Conservation (phyloP, 768 basidiomycete genomes). For the Obba rivulosa region DNA sequence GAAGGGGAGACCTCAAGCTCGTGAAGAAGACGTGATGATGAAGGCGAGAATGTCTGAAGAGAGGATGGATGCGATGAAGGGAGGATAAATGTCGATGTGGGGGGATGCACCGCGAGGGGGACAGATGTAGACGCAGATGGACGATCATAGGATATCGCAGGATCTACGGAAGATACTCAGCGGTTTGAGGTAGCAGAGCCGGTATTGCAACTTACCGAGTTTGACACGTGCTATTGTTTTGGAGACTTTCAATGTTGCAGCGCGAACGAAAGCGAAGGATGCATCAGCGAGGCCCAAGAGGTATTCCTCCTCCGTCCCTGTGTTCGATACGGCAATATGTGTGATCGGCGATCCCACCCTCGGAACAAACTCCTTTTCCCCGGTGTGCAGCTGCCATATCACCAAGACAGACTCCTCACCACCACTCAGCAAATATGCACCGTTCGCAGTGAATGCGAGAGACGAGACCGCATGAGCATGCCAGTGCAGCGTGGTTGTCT, state of each 20-base stretch:
- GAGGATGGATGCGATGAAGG: conserved; percentile 94
- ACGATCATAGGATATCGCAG: conserved; percentile 27
- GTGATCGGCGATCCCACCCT: conserved; percentile 85
- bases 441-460: conserved; percentile 82
- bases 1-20: conserved; percentile 94
- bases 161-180: conserved; percentile 25
- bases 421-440: conserved; percentile 88
- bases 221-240: conserved; percentile 74
- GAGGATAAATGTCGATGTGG: conserved; percentile 72
- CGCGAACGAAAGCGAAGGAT: conserved; percentile 68
- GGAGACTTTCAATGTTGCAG: conserved; percentile 65
- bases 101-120: conserved; percentile 73
- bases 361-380: conserved; percentile 88
- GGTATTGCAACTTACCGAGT: conserved; percentile 45
- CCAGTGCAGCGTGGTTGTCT: conserved; percentile 90
- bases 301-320: conserved; percentile 77
- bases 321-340: conserved; percentile 55
- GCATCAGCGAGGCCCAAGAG: conserved; percentile 80
- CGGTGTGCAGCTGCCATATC: conserved; percentile 90
- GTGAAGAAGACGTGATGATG: conserved; percentile 61
- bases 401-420: conserved; percentile 97
- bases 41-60: conserved; percentile 84
- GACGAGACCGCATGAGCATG: conserved; percentile 92
- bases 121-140: conserved; percentile 37
- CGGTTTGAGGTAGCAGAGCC: neutral